A percentile compares a stretch with the other conserved stretches of the same genome.
phyloP scores from a whole-genome alignment of 306 rosid species.

The Clitoria ternatea region DNA sequence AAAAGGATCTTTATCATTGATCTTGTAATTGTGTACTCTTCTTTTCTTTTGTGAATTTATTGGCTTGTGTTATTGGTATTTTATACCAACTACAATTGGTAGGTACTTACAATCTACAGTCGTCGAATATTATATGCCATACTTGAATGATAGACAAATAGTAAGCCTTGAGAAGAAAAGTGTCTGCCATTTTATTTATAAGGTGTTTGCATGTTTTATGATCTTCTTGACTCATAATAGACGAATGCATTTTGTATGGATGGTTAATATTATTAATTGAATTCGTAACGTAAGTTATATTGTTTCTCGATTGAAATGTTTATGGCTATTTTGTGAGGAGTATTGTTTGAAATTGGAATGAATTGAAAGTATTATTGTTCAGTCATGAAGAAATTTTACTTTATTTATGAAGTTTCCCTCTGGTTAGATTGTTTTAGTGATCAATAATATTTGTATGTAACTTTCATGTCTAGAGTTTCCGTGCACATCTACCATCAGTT shows the following conservation, averaged over 20 bases:
- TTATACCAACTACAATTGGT: background rate
- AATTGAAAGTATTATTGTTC: background rate
- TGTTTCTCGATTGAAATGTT: background rate
- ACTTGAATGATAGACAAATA: background rate
- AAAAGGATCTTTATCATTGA: background rate
- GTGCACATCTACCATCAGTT: background rate
- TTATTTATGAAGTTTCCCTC: background rate
- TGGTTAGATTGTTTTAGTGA: background rate
- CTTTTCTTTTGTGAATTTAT: background rate
- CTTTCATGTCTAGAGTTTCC: background rate
- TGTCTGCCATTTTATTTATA: background rate
- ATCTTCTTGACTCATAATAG: background rate
- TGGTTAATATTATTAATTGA: background rate
- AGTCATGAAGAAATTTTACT: background rate
- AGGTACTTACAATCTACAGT: background rate
- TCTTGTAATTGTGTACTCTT: background rate
- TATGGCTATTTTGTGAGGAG: background rate
- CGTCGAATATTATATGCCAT: background rate
- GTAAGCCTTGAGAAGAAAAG: background rate
- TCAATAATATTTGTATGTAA: background rate
- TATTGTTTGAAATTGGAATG: background rate
- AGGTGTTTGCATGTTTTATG: background rate
- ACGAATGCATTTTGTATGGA: constrained; percentile 2
- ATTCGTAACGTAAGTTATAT: background rate
- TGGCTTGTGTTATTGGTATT: background rate